A percentile compares a stretch with the other conserved stretches of the same genome.
phyloP scores from a whole-genome alignment of 1,139 yeast genomes.

The Geotrichum restrictum region DNA sequence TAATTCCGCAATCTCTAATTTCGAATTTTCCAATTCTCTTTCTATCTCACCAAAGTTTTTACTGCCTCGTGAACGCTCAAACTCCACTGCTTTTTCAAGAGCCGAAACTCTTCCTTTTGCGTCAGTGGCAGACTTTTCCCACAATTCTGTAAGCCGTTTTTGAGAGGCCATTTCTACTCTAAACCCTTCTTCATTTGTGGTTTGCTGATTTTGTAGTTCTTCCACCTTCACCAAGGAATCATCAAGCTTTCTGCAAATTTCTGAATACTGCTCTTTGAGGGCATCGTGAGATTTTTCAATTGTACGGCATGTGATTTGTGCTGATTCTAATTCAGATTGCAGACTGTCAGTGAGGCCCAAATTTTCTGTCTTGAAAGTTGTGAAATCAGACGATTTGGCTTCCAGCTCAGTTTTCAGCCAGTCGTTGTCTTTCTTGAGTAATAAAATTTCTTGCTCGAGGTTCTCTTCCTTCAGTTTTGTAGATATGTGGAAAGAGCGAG shows the following conservation, averaged over 20 bases:
- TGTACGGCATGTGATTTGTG: conserved; percentile 39
- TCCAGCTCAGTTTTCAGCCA: conserved; percentile 42
- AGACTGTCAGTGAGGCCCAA: conserved; percentile 31
- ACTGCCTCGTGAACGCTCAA: conserved; percentile 36
- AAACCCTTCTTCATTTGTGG: conserved; percentile 51
- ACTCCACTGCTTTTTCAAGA: conserved; percentile 45
- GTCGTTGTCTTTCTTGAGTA: conserved; percentile 39
- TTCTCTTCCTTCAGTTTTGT: conserved; percentile 41
- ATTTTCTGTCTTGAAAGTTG: conserved; percentile 37
- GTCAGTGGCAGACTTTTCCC: conserved; percentile 47
- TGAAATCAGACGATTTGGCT: conserved; percentile 38
- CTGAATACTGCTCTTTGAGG: conserved; percentile 43
- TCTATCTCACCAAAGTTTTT: conserved; percentile 36
- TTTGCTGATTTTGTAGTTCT: conserved; percentile 47
- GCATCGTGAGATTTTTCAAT: conserved; percentile 33
- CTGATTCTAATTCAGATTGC: conserved; percentile 39
- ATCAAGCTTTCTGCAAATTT: conserved; percentile 41
- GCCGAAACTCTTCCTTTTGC: conserved; percentile 38
- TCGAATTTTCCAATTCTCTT: conserved; percentile 32
- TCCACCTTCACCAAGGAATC: conserved; percentile 43
- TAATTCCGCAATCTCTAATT: conserved; percentile 30
- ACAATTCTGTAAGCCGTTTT: conserved; percentile 56
- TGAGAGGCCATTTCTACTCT: conserved; percentile 61
- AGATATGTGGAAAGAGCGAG: conserved; percentile 37
- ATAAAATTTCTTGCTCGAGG: conserved; percentile 41